Conservation (phyloP, 2,329 filamentous ascomycete genomes). For the Talaromyces sp. region DNA sequence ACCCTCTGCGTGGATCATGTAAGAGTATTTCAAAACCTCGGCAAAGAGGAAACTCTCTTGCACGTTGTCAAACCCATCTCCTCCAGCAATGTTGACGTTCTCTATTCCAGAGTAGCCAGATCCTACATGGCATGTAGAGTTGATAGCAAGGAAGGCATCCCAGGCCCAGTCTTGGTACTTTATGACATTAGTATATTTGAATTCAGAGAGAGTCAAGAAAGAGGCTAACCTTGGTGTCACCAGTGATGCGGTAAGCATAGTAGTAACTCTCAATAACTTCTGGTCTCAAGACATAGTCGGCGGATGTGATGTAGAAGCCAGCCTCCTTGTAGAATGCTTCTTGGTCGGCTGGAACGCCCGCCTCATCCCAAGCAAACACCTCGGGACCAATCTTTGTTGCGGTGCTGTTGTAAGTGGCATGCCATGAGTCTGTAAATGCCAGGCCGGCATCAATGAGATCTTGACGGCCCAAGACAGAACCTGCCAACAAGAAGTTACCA, state of each 20-base stretch:
- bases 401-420: conserved; percentile 67
- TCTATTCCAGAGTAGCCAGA: conserved; percentile 65
- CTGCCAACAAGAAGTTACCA: conserved; percentile 81
- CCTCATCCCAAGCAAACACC: conserved; percentile 60
- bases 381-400: conserved; percentile 76
- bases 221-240: conserved; percentile 53
- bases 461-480: conserved; percentile 62
- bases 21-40: conserved; percentile 81
- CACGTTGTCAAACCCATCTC: conserved; percentile 63
- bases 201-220: neutral
- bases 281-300: conserved; percentile 67
- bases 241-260: conserved; percentile 80
- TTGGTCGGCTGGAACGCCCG: conserved; percentile 47
- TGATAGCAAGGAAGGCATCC: conserved; percentile 70
- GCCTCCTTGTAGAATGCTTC: conserved; percentile 60
- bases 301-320: conserved; percentile 68
- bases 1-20: conserved; percentile 61
- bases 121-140: conserved; percentile 58
- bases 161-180: conserved; percentile 79
- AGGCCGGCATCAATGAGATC: conserved; percentile 74
- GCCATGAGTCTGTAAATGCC: conserved; percentile 67
- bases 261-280: conserved; percentile 83
- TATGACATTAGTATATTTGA: neutral
- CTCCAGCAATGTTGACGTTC: conserved; percentile 62
- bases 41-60: conserved; percentile 89